A percentile compares a stretch with the other conserved stretches of the same genome.
Evolutionary conservation across 768 basidiomycete genomes (phyloP).

Genomic region (Collybiopsis luxurians): DNA sequence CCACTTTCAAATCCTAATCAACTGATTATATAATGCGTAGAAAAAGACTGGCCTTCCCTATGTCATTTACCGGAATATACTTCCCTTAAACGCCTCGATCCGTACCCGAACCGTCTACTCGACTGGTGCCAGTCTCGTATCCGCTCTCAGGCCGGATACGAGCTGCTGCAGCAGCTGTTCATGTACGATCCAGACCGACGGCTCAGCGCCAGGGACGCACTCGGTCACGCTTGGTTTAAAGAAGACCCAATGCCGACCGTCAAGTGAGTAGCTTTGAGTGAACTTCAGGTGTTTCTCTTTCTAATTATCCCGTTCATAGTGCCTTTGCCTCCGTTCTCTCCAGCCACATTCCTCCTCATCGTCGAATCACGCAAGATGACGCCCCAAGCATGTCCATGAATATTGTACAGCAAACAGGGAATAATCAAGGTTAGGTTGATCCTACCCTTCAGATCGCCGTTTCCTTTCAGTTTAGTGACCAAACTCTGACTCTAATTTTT

Average conservation of each 20-base stretch:
- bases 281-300: neutral
- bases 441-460: too few species aligned
- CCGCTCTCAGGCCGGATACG: constrained; percentile 62
- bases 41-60: constrained; percentile 85
- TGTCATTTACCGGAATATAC: constrained; percentile 86
- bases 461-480: neutral
- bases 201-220: constrained; percentile 77
- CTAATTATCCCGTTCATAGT: constrained; percentile 33
- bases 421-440: neutral
- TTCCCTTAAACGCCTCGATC: constrained; percentile 76
- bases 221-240: constrained; percentile 88
- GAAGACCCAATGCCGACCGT: constrained; percentile 84
- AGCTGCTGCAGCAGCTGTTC: constrained; percentile 85
- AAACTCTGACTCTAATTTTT: neutral
- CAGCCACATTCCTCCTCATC: constrained; percentile 76
- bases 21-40: constrained; percentile 33
- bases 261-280: constrained; percentile 56
- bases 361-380: constrained; percentile 92
- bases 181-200: constrained; percentile 88
- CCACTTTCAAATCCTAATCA: neutral
- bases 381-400: constrained; percentile 41
- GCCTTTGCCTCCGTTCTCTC: constrained; percentile 68
- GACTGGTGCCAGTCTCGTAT: constrained; percentile 78
- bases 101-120: constrained; percentile 61
- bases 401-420: neutral